A percentile compares a stretch with the other conserved stretches of the same genome.
Conservation (phyloP, 345 rosid species). For the Limnanthes douglasii region DNA sequence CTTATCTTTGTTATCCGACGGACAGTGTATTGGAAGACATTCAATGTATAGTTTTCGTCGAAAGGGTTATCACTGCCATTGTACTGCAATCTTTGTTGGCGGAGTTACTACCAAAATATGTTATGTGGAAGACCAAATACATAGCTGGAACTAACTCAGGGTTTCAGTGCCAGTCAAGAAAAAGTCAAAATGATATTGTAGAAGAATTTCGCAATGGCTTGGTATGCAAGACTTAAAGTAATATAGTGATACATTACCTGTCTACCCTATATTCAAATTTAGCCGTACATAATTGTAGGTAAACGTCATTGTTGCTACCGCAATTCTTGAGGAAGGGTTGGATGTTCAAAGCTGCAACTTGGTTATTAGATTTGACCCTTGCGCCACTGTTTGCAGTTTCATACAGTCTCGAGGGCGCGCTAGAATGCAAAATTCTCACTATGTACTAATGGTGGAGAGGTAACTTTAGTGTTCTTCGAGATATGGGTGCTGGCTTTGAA, state of each 20-base stretch:
- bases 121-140: slow-evolving; percentile 46
- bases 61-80: slow-evolving; percentile 57
- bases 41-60: slow-evolving; percentile 72
- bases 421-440: slow-evolving; percentile 71
- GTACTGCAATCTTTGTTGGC: slow-evolving; percentile 40
- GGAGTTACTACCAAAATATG: slow-evolving; percentile 38
- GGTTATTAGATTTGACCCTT: slow-evolving; percentile 80
- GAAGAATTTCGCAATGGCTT: slow-evolving; percentile 65
- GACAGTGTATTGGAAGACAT: slow-evolving; percentile 43
- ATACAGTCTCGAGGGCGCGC: slow-evolving; percentile 99
- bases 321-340: slow-evolving; percentile 91
- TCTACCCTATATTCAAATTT: neutral
- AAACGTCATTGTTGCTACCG: slow-evolving; percentile 78
- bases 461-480: slow-evolving; percentile 7
- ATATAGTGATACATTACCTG: neutral
- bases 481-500: neutral
- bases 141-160: slow-evolving; percentile 60
- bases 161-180: slow-evolving; percentile 41
- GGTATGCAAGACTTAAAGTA: slow-evolving; percentile 21
- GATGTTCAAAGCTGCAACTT: slow-evolving; percentile 88
- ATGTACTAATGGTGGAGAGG: slow-evolving; percentile 64
- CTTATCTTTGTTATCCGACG: too few relatives aligned
- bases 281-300: slow-evolving; percentile 29
- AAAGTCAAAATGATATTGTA: slow-evolving; percentile 55
- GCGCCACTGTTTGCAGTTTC: slow-evolving; percentile 66